Base-by-base conservation (phyloP, 176 grass and related monocot genomes). In the Juncus inflexus region DNA sequence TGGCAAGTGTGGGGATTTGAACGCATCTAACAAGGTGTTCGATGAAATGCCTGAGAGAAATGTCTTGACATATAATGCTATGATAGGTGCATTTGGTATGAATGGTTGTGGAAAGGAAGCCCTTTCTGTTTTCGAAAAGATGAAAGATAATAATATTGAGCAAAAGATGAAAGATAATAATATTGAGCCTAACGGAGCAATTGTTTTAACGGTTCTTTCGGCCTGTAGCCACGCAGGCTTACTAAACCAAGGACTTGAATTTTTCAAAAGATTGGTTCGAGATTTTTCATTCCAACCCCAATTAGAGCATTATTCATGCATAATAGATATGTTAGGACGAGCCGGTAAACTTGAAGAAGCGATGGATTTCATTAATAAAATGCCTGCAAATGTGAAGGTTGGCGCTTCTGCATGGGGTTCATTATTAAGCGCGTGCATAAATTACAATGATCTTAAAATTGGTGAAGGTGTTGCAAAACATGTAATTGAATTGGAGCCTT, bases 1-100 rank as follows among this genome's bases (percentile, higher is more conserved):
- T 50, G 79, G 69, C n/a, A 87, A 83, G 66, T 83, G 84, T 12
- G 84, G 84, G 10, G 62, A 83, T 39, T 35, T 80, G 15, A 67
- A 68, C 28, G 52, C 12, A 3, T 15, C 75, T 7, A 62, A n/a
- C 5, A 83, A 73, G 65, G 76, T 80, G 76, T 87, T 87, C 36
- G 45, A 76, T 9, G 45, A 15, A n/a, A 73, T 83, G 40, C 56
- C 76, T 0, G 40, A 40, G 11, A 87, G 63, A 70, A 82, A 77
- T 35, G 50, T 80, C 7, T 15, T 77, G 2, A 67, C 76, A 7
- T 83, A 80, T 80, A 87, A 83, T 56, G 73, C 74, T n/a, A 83
- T 87, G 80, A 83, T 87, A 70, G 72, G 85, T 3, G 85, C 67
- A 5, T 60, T 87, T 13, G 85, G 85, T 7, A 80, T 83, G 85